A percentile compares a stretch with the other conserved stretches of the same genome.
These are phyloP conservation scores for Takakia lepidozioides DNA, from an alignment of 225 moss, liverwort and hornwort species.

Conservation along the genomic window DNA sequence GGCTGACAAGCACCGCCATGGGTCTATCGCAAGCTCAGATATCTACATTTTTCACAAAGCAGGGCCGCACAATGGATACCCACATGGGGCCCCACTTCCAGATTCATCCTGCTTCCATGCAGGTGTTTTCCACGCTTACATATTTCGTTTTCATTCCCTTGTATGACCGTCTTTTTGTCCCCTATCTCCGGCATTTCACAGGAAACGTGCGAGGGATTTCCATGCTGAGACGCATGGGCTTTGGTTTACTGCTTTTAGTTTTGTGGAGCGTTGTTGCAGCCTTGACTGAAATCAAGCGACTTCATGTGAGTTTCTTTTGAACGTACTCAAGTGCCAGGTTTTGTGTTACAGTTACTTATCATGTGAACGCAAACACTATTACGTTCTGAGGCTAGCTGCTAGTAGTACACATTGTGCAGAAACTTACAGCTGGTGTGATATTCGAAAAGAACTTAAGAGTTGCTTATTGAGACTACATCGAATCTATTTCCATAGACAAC, in stretches of 20 bases:
- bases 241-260: slow-evolving; percentile 19
- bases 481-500: no score
- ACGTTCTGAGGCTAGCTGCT: no score
- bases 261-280: slow-evolving; percentile 19
- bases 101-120: slow-evolving; percentile 1
- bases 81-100: slow-evolving; percentile 4
- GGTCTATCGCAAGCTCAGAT: not conserved
- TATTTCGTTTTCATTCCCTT: slow-evolving; percentile 8
- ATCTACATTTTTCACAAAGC: slow-evolving; percentile 4
- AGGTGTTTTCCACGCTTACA: slow-evolving; percentile 3
- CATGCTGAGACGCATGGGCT: slow-evolving; percentile 37
- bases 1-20: not conserved
- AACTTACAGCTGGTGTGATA: no score
- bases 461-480: no score
- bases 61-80: slow-evolving; percentile 6
- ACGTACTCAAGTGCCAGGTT: no score
- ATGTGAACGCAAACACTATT: no score
- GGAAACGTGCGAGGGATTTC: slow-evolving; percentile 27
- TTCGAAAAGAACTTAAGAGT: no score
- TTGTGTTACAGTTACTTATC: no score
- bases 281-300: slow-evolving; percentile 17
- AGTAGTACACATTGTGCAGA: no score
- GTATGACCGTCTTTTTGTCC: slow-evolving; percentile 11
- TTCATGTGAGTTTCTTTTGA: no score
- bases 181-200: slow-evolving; percentile 15